These are phyloP conservation scores for Auricularia heimuer DNA, from an alignment of 768 basidiomycete species.

Conservation along the genomic window DNA sequence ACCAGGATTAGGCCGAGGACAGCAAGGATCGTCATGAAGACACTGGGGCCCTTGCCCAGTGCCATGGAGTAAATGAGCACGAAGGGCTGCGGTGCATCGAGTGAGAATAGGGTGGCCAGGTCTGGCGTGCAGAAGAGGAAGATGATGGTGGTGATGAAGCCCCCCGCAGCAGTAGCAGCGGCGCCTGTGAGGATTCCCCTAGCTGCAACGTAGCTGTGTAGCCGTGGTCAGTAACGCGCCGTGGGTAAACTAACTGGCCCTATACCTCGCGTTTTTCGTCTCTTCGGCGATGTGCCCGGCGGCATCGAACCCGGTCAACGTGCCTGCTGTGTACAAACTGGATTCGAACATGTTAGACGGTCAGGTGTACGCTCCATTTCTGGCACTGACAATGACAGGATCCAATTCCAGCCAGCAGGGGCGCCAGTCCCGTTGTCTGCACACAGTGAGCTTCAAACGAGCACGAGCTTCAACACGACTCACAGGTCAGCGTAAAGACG, in stretches of 20 bases:
- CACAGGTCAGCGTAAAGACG: constrained; percentile 75
- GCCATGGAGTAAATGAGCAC: constrained; percentile 81
- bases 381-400: constrained; percentile 63
- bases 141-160: constrained; percentile 67
- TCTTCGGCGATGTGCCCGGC: constrained; percentile 84
- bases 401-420: constrained; percentile 83
- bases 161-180: constrained; percentile 67
- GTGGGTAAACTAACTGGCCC: neutral
- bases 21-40: constrained; percentile 84
- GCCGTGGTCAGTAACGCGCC: neutral
- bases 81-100: constrained; percentile 84
- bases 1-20: constrained; percentile 79
- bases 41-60: constrained; percentile 64
- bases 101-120: constrained; percentile 60
- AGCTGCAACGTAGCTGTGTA: constrained; percentile 57
- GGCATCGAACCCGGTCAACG: constrained; percentile 85
- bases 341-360: neutral
- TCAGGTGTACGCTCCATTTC: neutral
- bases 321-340: constrained; percentile 80
- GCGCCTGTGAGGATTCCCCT: constrained; percentile 75
- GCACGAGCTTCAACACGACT: constrained; percentile 14
- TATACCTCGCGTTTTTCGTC: constrained; percentile 67
- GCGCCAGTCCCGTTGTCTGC: constrained; percentile 88
- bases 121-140: constrained; percentile 82
- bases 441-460: neutral